Evolutionary conservation across 2,329 filamentous ascomycete species (phyloP).

Genomic region (Trichoderma atroviride): DNA sequence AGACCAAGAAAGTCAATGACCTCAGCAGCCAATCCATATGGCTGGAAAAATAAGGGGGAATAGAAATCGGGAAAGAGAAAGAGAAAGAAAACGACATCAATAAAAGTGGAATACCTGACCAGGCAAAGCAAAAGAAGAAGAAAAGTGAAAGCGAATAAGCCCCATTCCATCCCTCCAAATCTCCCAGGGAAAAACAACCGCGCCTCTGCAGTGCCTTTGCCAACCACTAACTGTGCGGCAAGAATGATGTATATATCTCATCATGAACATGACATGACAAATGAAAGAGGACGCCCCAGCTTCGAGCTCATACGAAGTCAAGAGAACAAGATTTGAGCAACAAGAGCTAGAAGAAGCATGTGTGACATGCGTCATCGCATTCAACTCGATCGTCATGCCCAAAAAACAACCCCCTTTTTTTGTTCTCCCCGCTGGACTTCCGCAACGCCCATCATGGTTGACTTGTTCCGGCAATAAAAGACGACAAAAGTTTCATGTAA

Average conservation of each 20-base stretch:
- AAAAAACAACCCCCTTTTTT: neutral
- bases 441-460: constrained; percentile 15
- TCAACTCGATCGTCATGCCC: constrained; percentile 12
- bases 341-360: constrained; percentile 1
- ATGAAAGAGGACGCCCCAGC: neutral
- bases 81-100: neutral
- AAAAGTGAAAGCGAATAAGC: neutral
- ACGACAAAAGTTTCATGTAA: constrained; percentile 11
- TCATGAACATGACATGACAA: constrained; percentile 24
- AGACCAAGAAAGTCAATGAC: neutral
- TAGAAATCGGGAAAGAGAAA: neutral
- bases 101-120: constrained; percentile 4
- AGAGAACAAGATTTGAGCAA: neutral
- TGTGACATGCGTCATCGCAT: constrained; percentile 15
- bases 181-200: neutral
- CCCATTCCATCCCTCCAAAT: neutral
- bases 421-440: constrained; percentile 2
- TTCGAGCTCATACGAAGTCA: neutral
- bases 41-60: neutral
- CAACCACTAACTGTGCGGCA: neutral
- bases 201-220: neutral
- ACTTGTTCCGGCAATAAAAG: constrained; percentile 3
- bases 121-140: neutral
- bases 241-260: constrained; percentile 21
- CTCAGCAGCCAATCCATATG: neutral